phyloP scores from a whole-genome alignment of 208 protist species.

The Leptomonas seymouri region DNA sequence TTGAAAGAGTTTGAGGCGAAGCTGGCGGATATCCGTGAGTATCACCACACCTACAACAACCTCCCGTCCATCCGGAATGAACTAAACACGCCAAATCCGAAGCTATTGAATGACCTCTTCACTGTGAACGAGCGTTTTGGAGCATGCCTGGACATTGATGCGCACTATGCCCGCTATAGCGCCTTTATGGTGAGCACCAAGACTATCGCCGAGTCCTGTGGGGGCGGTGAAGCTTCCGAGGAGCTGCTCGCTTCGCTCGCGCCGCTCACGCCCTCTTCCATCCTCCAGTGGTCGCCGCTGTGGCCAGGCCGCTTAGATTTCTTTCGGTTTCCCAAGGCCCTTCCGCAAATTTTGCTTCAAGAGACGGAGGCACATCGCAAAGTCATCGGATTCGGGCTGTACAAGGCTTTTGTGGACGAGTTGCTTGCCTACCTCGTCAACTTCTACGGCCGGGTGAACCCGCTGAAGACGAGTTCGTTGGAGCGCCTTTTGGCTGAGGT shows the following conservation, averaged over 20 bases:
- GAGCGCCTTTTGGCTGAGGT: slow-evolving; percentile 51
- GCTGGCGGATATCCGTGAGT: slow-evolving; percentile 86
- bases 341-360: slow-evolving; percentile 52
- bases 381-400: slow-evolving; percentile 65
- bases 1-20: slow-evolving; percentile 73
- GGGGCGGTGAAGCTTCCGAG: not conserved
- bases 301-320: slow-evolving; percentile 71
- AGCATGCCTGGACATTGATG: slow-evolving; percentile 76
- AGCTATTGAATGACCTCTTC: slow-evolving; percentile 64
- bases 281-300: slow-evolving; percentile 16
- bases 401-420: slow-evolving; percentile 58
- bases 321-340: slow-evolving; percentile 61
- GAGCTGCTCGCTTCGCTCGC: slow-evolving; percentile 6
- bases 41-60: slow-evolving; percentile 77
- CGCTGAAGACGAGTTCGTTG: slow-evolving; percentile 51
- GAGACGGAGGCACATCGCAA: slow-evolving; percentile 72
- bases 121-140: slow-evolving; percentile 62
- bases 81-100: slow-evolving; percentile 53
- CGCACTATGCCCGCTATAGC: slow-evolving; percentile 72
- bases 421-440: slow-evolving; percentile 58
- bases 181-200: slow-evolving; percentile 71
- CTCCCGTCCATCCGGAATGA: slow-evolving; percentile 56
- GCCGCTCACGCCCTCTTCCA: slow-evolving; percentile 17
- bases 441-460: slow-evolving; percentile 67
- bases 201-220: slow-evolving; percentile 37